Evolutionary conservation across 345 rosid species (phyloP), one percentile per base, ranked within the genome.

Genomic region (Cardamine chenopodiifolia): DNA sequence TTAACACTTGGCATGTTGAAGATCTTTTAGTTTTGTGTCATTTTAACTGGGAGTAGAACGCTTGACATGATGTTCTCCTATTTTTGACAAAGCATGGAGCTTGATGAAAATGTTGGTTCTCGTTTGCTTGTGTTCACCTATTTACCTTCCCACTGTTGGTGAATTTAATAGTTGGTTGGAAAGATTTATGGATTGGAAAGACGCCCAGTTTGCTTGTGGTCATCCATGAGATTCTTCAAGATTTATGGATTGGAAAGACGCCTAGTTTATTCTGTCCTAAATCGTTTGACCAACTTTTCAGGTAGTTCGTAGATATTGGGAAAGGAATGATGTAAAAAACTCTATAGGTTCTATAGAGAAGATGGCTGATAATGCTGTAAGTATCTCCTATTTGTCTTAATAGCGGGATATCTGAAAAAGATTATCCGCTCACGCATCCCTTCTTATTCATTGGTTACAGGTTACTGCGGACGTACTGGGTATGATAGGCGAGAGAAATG

Each of bases 311-410:
- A 86, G 97, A 83, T 88, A 80, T 69, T 96, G 99, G 98, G 91
- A 86, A 76, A 89, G 97, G 74, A 86, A 82, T 75, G 97, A 92
- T 81, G 73, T 92, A 20, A 96, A 85, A 73, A 96, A 92, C 72
- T 84, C 85, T 15, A 83, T 96, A 66, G 70, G 81, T 79, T 86
- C 90, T 37, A 81, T 90, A 86, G 97, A 89, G 80, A 92, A 89
- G 86, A 96, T 96, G 98, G 94, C 96, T 71, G 96, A 96, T 83
- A 77, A 89, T 79, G 84, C 88, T 80, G 99, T 92, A 81, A 82
- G 92, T 47, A 37, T 70, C 56, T 58, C 52, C 18, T 25, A 32
- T 70, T 37, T 70, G 47, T 47, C 64, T 17, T 26, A 11, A 11
- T 57, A 0, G 54, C 7, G 1, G 6, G 22, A 42, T 61, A 19